Evolutionary conservation across 805 yeast species (phyloP).

Genomic region (Nakazawaea siamensis): DNA sequence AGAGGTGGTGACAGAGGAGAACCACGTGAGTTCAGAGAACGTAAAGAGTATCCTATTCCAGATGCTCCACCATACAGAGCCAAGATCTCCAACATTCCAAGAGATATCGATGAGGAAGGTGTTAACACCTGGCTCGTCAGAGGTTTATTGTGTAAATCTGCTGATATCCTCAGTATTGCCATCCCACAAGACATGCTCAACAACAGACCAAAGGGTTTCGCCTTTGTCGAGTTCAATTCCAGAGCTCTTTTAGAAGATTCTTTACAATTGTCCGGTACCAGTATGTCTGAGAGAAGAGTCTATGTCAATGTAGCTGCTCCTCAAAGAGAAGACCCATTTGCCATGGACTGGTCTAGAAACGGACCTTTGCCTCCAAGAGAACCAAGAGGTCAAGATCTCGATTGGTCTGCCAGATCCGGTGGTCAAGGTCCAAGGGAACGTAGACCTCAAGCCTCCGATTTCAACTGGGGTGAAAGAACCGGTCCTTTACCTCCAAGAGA

Average conservation of each 20-base stretch:
- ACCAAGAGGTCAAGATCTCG: slow-evolving; percentile 14
- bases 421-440: slow-evolving; percentile 18
- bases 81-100: slow-evolving; percentile 78
- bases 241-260: slow-evolving; percentile 43
- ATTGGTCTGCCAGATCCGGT: slow-evolving; percentile 12
- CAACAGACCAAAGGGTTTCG: slow-evolving; percentile 55
- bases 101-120: slow-evolving; percentile 64
- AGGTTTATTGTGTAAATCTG: slow-evolving; percentile 38
- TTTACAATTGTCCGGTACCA: slow-evolving; percentile 33
- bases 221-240: slow-evolving; percentile 41
- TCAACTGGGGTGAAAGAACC: slow-evolving; percentile 26
- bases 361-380: slow-evolving; percentile 17
- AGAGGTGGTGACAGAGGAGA: slow-evolving; percentile 13
- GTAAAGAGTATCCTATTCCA: slow-evolving; percentile 79
- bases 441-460: slow-evolving; percentile 14
- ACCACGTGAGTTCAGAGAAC: slow-evolving; percentile 36
- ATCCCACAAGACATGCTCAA: slow-evolving; percentile 65
- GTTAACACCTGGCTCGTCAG: slow-evolving; percentile 55
- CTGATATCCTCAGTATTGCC: slow-evolving; percentile 42
- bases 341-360: slow-evolving; percentile 16
- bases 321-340: slow-evolving; percentile 33
- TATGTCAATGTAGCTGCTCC: slow-evolving; percentile 56
- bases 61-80: slow-evolving; percentile 89
- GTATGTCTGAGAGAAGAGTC: slow-evolving; percentile 40
- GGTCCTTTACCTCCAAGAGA: slow-evolving; percentile 17